Percentiles rank a stretch among this genome's conserved stretches.
These are phyloP conservation scores for Neocatenulostroma microsporum DNA, from an alignment of 2,329 filamentous ascomycete genomes.

Conservation along the genomic window DNA sequence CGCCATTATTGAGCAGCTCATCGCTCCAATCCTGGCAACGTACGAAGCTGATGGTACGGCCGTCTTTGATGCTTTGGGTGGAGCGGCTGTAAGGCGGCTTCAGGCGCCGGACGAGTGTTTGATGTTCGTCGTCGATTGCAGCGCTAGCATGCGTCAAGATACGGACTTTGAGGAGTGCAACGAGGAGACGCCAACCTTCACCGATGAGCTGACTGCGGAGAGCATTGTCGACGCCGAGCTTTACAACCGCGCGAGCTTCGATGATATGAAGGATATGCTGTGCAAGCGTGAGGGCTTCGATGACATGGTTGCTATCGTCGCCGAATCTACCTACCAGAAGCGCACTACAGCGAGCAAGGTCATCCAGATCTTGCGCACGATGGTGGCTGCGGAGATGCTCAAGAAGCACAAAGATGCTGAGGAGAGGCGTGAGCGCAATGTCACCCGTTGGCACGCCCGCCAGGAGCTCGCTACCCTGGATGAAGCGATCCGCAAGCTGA, in stretches of 20 bases:
- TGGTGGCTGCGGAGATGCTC: slow-evolving; percentile 10
- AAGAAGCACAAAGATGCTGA: slow-evolving; percentile 10
- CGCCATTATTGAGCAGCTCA: slow-evolving; percentile 29
- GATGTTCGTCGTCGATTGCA: slow-evolving; percentile 31
- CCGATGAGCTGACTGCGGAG: background rate
- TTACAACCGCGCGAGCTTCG: slow-evolving; percentile 11
- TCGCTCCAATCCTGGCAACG: slow-evolving; percentile 27
- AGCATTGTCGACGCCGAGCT: slow-evolving; percentile 8
- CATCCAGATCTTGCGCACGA: slow-evolving; percentile 14
- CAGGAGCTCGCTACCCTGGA: slow-evolving; percentile 1
- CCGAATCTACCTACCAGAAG: slow-evolving; percentile 6
- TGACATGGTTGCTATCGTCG: slow-evolving; percentile 25
- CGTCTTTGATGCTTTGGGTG: slow-evolving; percentile 30
- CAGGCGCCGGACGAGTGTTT: slow-evolving; percentile 29
- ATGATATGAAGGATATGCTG: slow-evolving; percentile 23
- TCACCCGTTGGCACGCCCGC: slow-evolving; percentile 1
- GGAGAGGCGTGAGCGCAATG: background rate
- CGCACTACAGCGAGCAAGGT: slow-evolving; percentile 11
- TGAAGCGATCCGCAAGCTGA: slow-evolving; percentile 5
- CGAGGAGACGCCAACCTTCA: slow-evolving; percentile 12
- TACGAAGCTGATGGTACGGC: slow-evolving; percentile 29
- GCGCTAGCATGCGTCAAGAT: slow-evolving; percentile 24
- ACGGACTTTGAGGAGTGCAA: slow-evolving; percentile 29
- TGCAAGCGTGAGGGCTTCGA: slow-evolving; percentile 21
- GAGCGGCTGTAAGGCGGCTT: slow-evolving; percentile 19